Evolutionary conservation across 495 filamentous ascomycete species (phyloP).

Genomic region (Letharia columbiana): DNA sequence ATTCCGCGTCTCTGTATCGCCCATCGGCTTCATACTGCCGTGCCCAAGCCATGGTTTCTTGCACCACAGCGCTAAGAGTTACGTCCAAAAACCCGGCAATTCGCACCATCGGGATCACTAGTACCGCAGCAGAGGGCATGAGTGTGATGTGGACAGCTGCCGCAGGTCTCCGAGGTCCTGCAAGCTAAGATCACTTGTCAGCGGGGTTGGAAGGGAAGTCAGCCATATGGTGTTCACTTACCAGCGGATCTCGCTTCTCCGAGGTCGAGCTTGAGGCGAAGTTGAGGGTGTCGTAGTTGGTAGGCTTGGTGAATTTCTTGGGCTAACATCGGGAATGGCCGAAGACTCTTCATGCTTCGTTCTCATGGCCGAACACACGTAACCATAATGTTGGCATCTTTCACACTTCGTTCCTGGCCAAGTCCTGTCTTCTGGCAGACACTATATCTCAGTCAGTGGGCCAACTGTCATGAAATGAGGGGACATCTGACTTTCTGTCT

Average conservation of each 20-base stretch:
- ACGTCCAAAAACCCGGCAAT: background rate
- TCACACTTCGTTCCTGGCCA: constrained; percentile 8
- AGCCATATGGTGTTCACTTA: background rate
- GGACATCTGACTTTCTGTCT: constrained; percentile 5
- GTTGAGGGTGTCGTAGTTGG: background rate
- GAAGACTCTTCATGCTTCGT: background rate
- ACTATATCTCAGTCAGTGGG: background rate
- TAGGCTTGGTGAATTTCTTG: background rate
- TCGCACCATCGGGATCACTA: background rate
- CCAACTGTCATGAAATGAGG: background rate
- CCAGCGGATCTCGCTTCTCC: background rate
- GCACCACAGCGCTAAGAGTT: background rate
- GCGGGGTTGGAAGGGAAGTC: background rate
- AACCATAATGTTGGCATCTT: constrained; percentile 8
- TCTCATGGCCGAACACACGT: constrained; percentile 6
- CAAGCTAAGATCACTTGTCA: background rate
- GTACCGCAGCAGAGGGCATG: background rate
- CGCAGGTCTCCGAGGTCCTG: constrained; percentile 1
- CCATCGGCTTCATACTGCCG: background rate
- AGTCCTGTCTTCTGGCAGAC: constrained; percentile 1
- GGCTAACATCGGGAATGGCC: background rate
- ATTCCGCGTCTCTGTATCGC: constrained; percentile 8
- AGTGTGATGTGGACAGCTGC: background rate
- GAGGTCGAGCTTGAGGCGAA: background rate
- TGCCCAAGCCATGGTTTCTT: background rate